Evolutionary conservation across 129 eudicot species (phyloP).

Genomic region (Logfia minima): DNA sequence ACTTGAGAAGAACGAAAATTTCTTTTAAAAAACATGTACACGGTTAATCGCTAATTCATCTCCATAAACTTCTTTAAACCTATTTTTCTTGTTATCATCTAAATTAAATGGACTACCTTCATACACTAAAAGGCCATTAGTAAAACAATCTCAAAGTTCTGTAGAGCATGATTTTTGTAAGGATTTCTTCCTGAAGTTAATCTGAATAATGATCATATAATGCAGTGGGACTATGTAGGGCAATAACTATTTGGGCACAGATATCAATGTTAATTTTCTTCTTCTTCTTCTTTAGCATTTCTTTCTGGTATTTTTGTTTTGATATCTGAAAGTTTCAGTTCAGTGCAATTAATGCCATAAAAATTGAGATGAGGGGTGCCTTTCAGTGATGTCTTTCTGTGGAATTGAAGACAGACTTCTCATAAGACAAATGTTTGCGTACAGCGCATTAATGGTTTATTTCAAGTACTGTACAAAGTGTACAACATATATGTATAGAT

Average conservation of each 20-base stretch:
- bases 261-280: background rate
- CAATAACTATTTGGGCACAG: slow-evolving; percentile 37
- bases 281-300: slow-evolving; percentile 25
- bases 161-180: background rate
- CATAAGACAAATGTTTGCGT: slow-evolving; percentile 40
- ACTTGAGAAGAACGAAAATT: no score
- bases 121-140: background rate
- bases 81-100: no score
- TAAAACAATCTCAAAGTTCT: background rate
- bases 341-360: slow-evolving; percentile 52
- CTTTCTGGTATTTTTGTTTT: slow-evolving; percentile 35
- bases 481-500: background rate
- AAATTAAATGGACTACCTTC: no score
- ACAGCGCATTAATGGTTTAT: slow-evolving; percentile 49
- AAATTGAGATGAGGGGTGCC: slow-evolving; percentile 29
- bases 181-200: background rate
- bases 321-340: slow-evolving; percentile 52
- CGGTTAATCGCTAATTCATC: no score
- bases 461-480: slow-evolving; percentile 40
- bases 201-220: background rate
- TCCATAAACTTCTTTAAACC: no score
- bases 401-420: slow-evolving; percentile 25
- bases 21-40: no score
- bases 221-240: slow-evolving; percentile 12
- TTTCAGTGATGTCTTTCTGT: slow-evolving; percentile 44